Percentiles rank a stretch among this genome's conserved stretches.
phyloP scores from a whole-genome alignment of 108 stramenopile species.

The Chaetoceros muelleri region DNA sequence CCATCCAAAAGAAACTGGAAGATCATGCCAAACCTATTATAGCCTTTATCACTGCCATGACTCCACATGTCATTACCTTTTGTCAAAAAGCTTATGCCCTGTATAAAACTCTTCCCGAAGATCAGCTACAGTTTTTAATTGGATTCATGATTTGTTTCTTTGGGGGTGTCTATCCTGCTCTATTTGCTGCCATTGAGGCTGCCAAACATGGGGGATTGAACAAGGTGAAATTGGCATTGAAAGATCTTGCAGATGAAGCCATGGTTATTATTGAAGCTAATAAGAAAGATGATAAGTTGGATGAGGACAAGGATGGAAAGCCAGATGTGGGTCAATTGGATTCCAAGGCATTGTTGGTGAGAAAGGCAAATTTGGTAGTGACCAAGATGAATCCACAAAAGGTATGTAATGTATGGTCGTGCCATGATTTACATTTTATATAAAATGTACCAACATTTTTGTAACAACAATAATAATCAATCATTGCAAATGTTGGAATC shows the following conservation, averaged over 20 bases:
- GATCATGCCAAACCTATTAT: constrained; percentile 28
- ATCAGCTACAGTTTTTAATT: constrained; percentile 40
- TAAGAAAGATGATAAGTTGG: constrained; percentile 80
- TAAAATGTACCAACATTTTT: too few relatives aligned
- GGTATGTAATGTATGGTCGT: too few relatives aligned
- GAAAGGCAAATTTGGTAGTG: constrained; percentile 80
- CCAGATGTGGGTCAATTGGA: constrained; percentile 66
- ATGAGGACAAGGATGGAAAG: constrained; percentile 76
- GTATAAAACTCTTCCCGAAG: constrained; percentile 45
- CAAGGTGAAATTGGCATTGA: constrained; percentile 48
- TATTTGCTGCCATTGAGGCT: constrained; percentile 90
- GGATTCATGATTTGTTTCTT: constrained; percentile 91
- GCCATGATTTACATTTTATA: too few relatives aligned
- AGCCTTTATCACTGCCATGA: constrained; percentile 12
- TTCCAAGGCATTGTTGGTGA: constrained; percentile 44
- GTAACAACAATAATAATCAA: too few relatives aligned
- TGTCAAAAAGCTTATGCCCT: constrained; percentile 8
- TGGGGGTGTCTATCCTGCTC: constrained; percentile 83
- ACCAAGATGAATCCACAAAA: constrained; percentile 83
- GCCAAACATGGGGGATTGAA: constrained; percentile 71
- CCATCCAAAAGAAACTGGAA: constrained; percentile 16
- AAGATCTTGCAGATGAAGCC: constrained; percentile 50
- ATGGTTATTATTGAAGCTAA: constrained; percentile 63
- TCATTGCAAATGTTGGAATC: too few relatives aligned
- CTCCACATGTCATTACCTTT: constrained; percentile 28